Conservation (phyloP, 2,329 filamentous ascomycete species). For the Penicillium sp. region DNA sequence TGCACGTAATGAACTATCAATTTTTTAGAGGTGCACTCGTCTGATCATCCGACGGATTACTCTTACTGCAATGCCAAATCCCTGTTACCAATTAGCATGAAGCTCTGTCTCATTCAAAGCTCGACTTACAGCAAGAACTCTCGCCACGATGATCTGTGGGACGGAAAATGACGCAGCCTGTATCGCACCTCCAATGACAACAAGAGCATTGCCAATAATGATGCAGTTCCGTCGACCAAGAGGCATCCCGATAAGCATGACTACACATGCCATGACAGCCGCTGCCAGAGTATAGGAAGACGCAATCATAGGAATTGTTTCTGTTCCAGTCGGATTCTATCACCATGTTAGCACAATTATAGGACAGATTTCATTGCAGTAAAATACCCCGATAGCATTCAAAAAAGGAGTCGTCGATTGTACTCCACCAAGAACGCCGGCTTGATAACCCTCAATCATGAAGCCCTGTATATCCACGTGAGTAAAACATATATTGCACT, state of each 20-base stretch:
- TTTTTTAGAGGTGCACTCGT: background rate
- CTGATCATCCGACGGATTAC: background rate
- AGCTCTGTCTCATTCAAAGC: background rate
- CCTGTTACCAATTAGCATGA: background rate
- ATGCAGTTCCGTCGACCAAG: constrained; percentile 10
- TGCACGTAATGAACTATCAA: constrained; percentile 25
- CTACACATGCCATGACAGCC: constrained; percentile 20
- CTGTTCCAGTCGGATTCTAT: constrained; percentile 17
- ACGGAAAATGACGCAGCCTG: constrained; percentile 31
- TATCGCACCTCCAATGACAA: constrained; percentile 28
- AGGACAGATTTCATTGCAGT: background rate
- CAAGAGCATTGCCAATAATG: constrained; percentile 29
- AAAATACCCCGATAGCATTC: constrained; percentile 17
- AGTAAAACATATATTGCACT: background rate
- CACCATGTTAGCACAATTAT: background rate
- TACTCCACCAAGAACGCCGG: constrained; percentile 25
- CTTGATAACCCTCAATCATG: constrained; percentile 30
- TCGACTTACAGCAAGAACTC: constrained; percentile 20
- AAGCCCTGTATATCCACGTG: constrained; percentile 13
- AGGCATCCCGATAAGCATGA: constrained; percentile 29
- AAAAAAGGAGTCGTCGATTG: constrained; percentile 20
- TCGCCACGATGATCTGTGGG: constrained; percentile 30
- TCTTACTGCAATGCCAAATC: background rate
- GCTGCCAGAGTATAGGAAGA: constrained; percentile 22
- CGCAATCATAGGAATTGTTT: constrained; percentile 23